Evolutionary conservation across 257 asterid genomes (phyloP).

Genomic region (Capsicum pubescens): DNA sequence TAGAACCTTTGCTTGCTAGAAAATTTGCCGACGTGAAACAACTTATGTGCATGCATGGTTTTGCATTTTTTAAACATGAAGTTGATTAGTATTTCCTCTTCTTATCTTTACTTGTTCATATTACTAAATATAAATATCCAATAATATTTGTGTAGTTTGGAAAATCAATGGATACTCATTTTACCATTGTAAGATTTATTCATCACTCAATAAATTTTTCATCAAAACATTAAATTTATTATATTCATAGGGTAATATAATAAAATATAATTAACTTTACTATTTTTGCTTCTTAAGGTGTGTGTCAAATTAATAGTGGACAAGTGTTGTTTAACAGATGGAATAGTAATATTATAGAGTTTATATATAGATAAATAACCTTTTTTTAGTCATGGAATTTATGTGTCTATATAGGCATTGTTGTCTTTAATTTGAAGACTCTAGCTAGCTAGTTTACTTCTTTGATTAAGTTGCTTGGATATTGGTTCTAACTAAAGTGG

Average conservation of each 20-base stretch:
- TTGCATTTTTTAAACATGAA: neutral
- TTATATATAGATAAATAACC: neutral
- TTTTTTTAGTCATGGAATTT: neutral
- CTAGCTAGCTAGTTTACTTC: neutral
- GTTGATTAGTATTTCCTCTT: neutral
- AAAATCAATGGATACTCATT: too few species aligned
- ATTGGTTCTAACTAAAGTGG: neutral
- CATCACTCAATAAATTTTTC: too few species aligned
- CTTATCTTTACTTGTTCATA: too few species aligned
- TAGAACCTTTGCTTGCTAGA: constrained; percentile 17
- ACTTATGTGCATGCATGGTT: neutral
- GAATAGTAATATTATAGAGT: neutral
- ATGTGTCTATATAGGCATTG: neutral
- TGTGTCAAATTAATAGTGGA: too few species aligned
- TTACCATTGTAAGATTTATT: too few species aligned
- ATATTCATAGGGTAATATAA: too few species aligned
- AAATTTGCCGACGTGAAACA: neutral
- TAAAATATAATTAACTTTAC: too few species aligned
- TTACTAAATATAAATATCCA: too few species aligned
- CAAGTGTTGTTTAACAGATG: too few species aligned
- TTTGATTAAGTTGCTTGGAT: neutral
- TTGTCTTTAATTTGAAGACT: constrained; percentile 19
- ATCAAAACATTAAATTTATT: too few species aligned
- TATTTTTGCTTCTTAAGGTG: too few species aligned
- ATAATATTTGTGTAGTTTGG: too few species aligned